Evolutionary conservation across 768 basidiomycete genomes (phyloP), one percentile per base, ranked within the genome.

Genomic region (Zangia roseola): DNA sequence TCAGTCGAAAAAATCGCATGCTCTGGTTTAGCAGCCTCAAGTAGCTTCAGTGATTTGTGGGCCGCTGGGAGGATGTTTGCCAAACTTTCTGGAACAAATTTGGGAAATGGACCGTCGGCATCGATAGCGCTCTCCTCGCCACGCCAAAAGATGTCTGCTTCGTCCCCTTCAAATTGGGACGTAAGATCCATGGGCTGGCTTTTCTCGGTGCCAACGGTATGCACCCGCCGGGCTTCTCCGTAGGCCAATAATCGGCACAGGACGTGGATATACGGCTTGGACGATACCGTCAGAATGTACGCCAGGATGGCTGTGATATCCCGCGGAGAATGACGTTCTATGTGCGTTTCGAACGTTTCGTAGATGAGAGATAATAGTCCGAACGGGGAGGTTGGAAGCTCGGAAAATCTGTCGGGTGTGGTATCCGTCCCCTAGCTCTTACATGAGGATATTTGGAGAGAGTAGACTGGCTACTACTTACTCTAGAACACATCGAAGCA

Each of bases 11-110:
- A 66, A 10, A 88, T 62, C 0, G 74, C 74, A 58, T 90, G 86
- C 40, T 81, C 76, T 0, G 87, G 83, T 49, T 80, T 71, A 4
- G 89, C 88, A 10, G 75, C 76, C 40, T 74, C 74, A 0, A 92
- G 73, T 4, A 93, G 67, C 24, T 77, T 72, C 10, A 92, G 66
- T 0, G 91, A 91, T 56, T 80, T 84, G 52, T 80, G 80, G 1
- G 88, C 88, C 4, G 79, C 78, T 12, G 81, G 76, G 4, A 92
- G 67, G 7, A 79, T 72, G 38, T 76, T 71, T 7, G 78, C 67
- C 24, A 86, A 64, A 12, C 71, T 71, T 6, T 56, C 53, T 4
- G 80, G 76, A 50, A 92, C 79, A 64, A 93, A 92, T 5, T 66
- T 65, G 0, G 91, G 90, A 55, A 82, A 84, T 7, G 67, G 63